Evolutionary conservation across 129 eudicot species (phyloP).

Genomic region (Pittosporum tobira): DNA sequence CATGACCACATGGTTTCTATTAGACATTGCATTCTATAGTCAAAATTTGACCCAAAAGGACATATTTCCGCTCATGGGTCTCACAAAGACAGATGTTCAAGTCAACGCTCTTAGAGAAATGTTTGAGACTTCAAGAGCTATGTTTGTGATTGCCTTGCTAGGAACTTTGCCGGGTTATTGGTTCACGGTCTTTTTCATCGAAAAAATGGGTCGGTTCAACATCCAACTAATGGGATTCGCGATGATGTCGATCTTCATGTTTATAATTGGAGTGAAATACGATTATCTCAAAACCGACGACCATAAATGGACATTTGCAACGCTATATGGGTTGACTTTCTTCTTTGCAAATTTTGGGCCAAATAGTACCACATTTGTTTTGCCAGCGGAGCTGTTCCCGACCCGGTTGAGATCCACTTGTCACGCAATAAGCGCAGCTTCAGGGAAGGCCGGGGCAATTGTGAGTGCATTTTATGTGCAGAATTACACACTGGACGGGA

Average conservation of each 20-base stretch:
- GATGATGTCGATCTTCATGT: slow-evolving; percentile 64
- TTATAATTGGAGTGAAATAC: slow-evolving; percentile 40
- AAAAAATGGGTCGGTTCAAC: slow-evolving; percentile 41
- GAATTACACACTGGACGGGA: slow-evolving; percentile 21
- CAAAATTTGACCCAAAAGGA: slow-evolving; percentile 59
- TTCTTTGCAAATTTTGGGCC: slow-evolving; percentile 71
- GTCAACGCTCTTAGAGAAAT: slow-evolving; percentile 44
- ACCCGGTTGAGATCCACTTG: slow-evolving; percentile 53
- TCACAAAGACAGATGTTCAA: slow-evolving; percentile 9
- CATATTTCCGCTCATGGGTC: slow-evolving; percentile 42
- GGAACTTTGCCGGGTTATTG: slow-evolving; percentile 67
- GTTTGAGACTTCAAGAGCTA: slow-evolving; percentile 51
- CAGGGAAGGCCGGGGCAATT: slow-evolving; percentile 66
- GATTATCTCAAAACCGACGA: slow-evolving; percentile 20
- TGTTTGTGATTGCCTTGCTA: slow-evolving; percentile 40
- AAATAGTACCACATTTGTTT: slow-evolving; percentile 49
- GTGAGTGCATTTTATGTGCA: slow-evolving; percentile 49
- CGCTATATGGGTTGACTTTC: slow-evolving; percentile 43
- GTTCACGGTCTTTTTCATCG: slow-evolving; percentile 62
- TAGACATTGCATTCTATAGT: slow-evolving; percentile 56
- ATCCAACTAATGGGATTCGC: slow-evolving; percentile 51
- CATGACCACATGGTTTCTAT: slow-evolving; percentile 42
- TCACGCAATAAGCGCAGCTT: slow-evolving; percentile 53
- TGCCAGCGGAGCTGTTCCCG: slow-evolving; percentile 66
- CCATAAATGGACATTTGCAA: slow-evolving; percentile 30